Evolutionary conservation across 1,284 basidiomycete species (phyloP), one percentile per base, ranked within the genome.

Genomic region (Pascua guehoae): DNA sequence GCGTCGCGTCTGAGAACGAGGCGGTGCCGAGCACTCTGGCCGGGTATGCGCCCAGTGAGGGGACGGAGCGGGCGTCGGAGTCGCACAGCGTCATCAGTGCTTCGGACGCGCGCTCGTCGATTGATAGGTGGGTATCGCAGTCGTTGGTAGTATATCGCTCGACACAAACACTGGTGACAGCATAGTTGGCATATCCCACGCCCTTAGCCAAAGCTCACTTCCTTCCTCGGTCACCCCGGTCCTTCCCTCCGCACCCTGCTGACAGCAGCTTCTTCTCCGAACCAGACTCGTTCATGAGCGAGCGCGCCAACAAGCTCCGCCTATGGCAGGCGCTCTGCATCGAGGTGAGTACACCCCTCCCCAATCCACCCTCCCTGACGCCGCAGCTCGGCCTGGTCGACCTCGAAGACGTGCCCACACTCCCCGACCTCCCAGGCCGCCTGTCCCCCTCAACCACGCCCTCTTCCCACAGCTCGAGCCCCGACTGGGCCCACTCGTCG

Each of bases 311-410:
- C 57, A 74, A 73, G 55, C 62, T 76, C 8, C 62, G 66, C 15
- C 57, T 76, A 7, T 76, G 72, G 72, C 74, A 76, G 56, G 64
- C 74, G 1, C 61, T 76, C 17, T 74, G 72, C 49, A 61, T 73
- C 46, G 73, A 76, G 61, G 72, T 74, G 44, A 60, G 72, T 51
- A 8, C 12, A 9, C 7, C 12, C 8, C 4, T 38, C 2, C 8
- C 8, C 8, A 18, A 12, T 38, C 12, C 16, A n/a, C 18, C 37
- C 18, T 16, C 40, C 44, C 42, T 59, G 39, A 51, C 50, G 12
- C 24, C 24, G 16, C 41, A 67, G 68, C 58, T 68, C 18, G 68
- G 65, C 11, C 55, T 69, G 15, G 69, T 71, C 16, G 49, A 61
- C 39, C 41, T 65, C 24, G 24, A 32, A 32, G 24, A 32, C 24